Conservation (phyloP, 108 stramenopile species). For the Skeletonema menzelii region DNA sequence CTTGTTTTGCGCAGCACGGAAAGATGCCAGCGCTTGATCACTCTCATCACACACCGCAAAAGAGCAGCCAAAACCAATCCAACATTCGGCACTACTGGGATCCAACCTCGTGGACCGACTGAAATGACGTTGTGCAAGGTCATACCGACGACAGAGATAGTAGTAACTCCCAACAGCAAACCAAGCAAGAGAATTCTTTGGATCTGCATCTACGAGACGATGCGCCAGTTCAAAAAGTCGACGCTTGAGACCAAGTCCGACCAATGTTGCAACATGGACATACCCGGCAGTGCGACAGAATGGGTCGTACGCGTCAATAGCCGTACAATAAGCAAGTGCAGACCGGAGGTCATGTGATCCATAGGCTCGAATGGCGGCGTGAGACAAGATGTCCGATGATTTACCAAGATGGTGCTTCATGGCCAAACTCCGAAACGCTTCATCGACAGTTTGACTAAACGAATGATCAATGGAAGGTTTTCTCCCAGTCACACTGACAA, state of each 20-base stretch:
- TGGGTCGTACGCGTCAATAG: constrained; percentile 70
- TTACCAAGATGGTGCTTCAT: constrained; percentile 56
- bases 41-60: constrained; percentile 95
- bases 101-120: constrained; percentile 88
- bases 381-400: constrained; percentile 72
- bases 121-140: constrained; percentile 92
- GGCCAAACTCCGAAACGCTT: constrained; percentile 63
- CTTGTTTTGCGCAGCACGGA: constrained; percentile 91
- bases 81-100: constrained; percentile 83
- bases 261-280: constrained; percentile 79
- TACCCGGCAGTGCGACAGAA: constrained; percentile 54
- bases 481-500: constrained; percentile 7
- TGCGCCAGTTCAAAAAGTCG: constrained; percentile 92
- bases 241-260: constrained; percentile 78
- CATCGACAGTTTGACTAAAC: constrained; percentile 45
- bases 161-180: constrained; percentile 97
- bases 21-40: constrained; percentile 94
- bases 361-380: constrained; percentile 78
- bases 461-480: constrained; percentile 3
- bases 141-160: constrained; percentile 80
- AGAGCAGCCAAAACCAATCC: constrained; percentile 94
- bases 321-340: constrained; percentile 68
- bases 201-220: constrained; percentile 88
- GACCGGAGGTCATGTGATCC: constrained; percentile 56
- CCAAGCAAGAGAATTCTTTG: constrained; percentile 85